These are phyloP conservation scores for Xanthoconium stramineum DNA, from an alignment of 768 basidiomycete species.

Conservation along the genomic window DNA sequence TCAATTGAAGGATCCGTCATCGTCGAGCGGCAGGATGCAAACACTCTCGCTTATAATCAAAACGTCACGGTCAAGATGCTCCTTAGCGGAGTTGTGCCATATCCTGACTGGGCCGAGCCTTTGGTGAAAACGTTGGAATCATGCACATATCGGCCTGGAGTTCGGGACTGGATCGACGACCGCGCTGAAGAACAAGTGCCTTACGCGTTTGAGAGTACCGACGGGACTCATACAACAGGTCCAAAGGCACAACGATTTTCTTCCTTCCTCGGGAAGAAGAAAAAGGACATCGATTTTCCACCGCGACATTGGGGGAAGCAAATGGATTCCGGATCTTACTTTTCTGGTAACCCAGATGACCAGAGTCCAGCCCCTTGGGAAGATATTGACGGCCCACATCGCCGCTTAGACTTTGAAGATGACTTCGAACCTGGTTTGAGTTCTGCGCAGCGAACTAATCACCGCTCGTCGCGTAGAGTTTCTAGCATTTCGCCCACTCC, in stretches of 20 bases:
- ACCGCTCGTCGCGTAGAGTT: conserved; percentile 17
- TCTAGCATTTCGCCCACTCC: conserved; percentile 6
- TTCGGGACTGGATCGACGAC: conserved; percentile 64
- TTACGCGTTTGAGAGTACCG: conserved; percentile 51
- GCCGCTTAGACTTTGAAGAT: conserved; percentile 36
- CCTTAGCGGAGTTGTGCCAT: conserved; percentile 69
- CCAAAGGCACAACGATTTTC: conserved; percentile 34
- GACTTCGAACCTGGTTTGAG: conserved; percentile 45
- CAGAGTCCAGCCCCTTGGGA: conserved; percentile 26
- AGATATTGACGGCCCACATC: conserved; percentile 23
- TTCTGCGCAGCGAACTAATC: conserved; percentile 29
- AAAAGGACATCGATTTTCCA: conserved; percentile 53
- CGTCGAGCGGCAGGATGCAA: conserved; percentile 91
- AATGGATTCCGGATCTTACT: conserved; percentile 55
- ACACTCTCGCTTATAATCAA: conserved; percentile 72
- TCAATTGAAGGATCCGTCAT: conserved; percentile 89
- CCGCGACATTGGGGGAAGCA: conserved; percentile 59
- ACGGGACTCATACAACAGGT: conserved; percentile 23
- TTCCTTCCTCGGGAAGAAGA: conserved; percentile 39
- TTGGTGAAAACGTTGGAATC: conserved; percentile 73
- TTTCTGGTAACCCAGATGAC: conserved; percentile 33
- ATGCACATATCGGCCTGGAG: conserved; percentile 68
- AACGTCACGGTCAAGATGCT: conserved; percentile 77
- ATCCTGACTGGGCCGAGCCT: conserved; percentile 75
- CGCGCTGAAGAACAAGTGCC: conserved; percentile 35